Base-by-base conservation (phyloP, 441 rosid species). In the Adansonia gregorii region DNA sequence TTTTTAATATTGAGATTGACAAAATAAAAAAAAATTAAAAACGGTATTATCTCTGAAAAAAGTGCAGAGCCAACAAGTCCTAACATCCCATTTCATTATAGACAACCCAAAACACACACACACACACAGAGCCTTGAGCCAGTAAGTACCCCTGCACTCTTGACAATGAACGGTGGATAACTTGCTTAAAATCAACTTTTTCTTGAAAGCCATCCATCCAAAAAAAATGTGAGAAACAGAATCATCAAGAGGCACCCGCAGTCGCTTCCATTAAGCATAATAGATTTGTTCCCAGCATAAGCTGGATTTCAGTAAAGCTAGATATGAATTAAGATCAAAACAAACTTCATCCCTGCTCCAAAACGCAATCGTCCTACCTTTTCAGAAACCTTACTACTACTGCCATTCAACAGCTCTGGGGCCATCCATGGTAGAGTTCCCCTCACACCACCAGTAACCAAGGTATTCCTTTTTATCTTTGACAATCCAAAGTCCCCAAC, bases 391-490 rank as follows among this genome's bases (percentile, higher is more conserved):
- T 88, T 94, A 78, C 80, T 94, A 80, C 98, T 93, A 88, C 94
- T 86, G 67, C 98, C 98, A 60, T 93, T 93, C 78, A 94, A 88
- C 73, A 97, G 91, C 85, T 97, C 99, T 0, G 98, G 99, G 56
- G 99, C 99, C 99, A 94, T 97, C 99, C 99, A 97, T 56, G 99
- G 99, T 67, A 97, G 88, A 79, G 99, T 97, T 83, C 99, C 99
- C 56, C 97, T 85, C 72, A 93, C 98, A 58, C 99, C 99, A 85
- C 99, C 98, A 82, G 99, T 92, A 24, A 94, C 97, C 91, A 97
- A 90, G 76, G 99, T 97, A 75, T 92, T 94, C 83, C 93, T 87
- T 82, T 93, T 97, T 78, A 97, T 97, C 87, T 94, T 97, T 82
- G 99, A 97, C 86, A 97, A 85, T 60, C 99, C 98, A 85, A 96